These are phyloP conservation scores for Tolypocladium sp. DNA, from an alignment of 2,329 filamentous ascomycete genomes.

Conservation along the genomic window DNA sequence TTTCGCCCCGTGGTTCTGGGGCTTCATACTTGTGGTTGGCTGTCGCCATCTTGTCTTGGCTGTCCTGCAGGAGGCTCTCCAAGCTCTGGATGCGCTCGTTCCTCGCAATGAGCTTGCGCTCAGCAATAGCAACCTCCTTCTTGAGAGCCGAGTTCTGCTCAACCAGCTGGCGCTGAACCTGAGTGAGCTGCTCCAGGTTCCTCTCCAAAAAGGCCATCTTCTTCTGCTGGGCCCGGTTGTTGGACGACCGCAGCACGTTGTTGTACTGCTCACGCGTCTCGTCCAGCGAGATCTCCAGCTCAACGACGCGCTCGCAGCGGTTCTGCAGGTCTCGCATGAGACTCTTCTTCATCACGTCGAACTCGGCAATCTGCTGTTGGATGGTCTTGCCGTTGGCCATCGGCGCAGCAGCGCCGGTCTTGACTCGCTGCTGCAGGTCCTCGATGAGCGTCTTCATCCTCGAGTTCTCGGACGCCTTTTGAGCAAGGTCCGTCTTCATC, in stretches of 20 bases:
- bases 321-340: slow-evolving; percentile 98
- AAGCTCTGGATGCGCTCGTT: slow-evolving; percentile 96
- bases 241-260: slow-evolving; percentile 90
- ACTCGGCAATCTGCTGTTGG: slow-evolving; percentile 96
- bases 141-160: slow-evolving; percentile 96
- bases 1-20: neutral
- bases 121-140: slow-evolving; percentile 98
- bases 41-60: slow-evolving; percentile 94
- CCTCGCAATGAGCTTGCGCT: slow-evolving; percentile 90
- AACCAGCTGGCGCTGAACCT: slow-evolving; percentile 93
- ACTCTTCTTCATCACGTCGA: slow-evolving; percentile 99
- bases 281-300: slow-evolving; percentile 94
- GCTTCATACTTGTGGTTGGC: slow-evolving; percentile 86
- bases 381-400: slow-evolving; percentile 82
- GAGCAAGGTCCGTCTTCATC: slow-evolving; percentile 64
- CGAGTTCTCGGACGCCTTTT: slow-evolving; percentile 73
- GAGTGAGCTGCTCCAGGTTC: slow-evolving; percentile 94
- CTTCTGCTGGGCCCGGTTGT: slow-evolving; percentile 98
- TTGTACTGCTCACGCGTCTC: slow-evolving; percentile 99
- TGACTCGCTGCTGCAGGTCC: slow-evolving; percentile 65
- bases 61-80: slow-evolving; percentile 87
- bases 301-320: slow-evolving; percentile 93
- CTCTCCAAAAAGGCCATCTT: slow-evolving; percentile 99
- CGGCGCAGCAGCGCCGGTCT: slow-evolving; percentile 47
- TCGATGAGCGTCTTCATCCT: slow-evolving; percentile 75